Conservation (phyloP, 2,329 filamentous ascomycete genomes). For the Stemphylium lycopersici region DNA sequence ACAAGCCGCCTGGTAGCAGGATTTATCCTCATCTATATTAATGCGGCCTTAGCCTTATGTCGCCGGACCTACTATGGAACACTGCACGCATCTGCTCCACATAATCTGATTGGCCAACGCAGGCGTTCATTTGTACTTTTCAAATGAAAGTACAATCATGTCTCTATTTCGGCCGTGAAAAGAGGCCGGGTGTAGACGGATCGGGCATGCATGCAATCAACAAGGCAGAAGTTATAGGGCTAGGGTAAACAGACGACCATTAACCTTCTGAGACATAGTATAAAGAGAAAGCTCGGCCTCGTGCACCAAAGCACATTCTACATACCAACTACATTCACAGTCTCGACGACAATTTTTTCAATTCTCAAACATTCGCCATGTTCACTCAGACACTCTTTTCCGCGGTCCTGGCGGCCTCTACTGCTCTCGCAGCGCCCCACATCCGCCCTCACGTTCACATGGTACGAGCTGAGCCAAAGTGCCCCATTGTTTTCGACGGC, state of each 20-base stretch:
- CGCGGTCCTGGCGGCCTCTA: conserved; percentile 27
- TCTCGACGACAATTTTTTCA: conserved; percentile 6
- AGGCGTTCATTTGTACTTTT: background rate
- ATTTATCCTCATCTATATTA: conserved; percentile 20
- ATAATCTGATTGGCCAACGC: background rate
- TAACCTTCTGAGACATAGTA: conserved; percentile 5
- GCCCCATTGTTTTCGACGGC: conserved; percentile 48
- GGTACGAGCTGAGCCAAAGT: conserved; percentile 30
- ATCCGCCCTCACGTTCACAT: background rate
- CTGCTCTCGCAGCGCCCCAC: conserved; percentile 35
- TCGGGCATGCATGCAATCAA: background rate
- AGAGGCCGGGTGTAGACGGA: conserved; percentile 15
- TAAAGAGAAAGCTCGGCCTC: conserved; percentile 18
- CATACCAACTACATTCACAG: conserved; percentile 8
- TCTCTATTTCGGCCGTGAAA: conserved; percentile 21
- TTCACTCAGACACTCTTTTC: conserved; percentile 28
- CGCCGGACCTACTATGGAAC: conserved; percentile 30
- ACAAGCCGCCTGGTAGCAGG: conserved; percentile 12
- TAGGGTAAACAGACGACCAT: background rate
- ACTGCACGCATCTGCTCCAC: background rate
- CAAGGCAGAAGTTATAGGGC: background rate
- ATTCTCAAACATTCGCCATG: conserved; percentile 26
- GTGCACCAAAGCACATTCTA: background rate
- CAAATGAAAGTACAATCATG: conserved; percentile 16
- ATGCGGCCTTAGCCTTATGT: conserved; percentile 15